phyloP scores from a whole-genome alignment of 345 rosid genomes.

The Leavenworthia alabamica region DNA sequence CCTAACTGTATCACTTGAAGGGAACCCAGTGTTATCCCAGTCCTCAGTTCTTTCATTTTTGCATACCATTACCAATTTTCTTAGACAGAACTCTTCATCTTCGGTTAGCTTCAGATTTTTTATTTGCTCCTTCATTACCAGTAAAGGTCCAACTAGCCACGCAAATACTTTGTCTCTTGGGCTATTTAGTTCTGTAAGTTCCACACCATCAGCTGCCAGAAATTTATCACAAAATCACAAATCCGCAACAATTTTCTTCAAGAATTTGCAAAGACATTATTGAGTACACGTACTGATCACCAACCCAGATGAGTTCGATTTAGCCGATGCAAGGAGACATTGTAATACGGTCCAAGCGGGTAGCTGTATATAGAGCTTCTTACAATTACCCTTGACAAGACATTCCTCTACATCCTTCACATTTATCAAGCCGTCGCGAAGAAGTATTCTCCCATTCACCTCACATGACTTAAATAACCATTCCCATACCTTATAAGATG shows the following conservation, averaged over 20 bases:
- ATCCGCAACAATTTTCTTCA: not conserved
- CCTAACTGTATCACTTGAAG: constrained; percentile 47
- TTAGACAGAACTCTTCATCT: constrained; percentile 51
- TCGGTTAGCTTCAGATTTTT: constrained; percentile 47
- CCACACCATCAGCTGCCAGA: constrained; percentile 52
- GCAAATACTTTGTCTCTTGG: constrained; percentile 64
- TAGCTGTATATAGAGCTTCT: constrained; percentile 47
- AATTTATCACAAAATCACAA: not conserved
- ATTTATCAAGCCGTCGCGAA: constrained; percentile 51
- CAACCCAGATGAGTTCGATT: constrained; percentile 56
- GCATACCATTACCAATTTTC: constrained; percentile 41
- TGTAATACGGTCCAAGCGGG: constrained; percentile 74
- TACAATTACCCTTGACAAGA: constrained; percentile 50
- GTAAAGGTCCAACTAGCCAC: constrained; percentile 65
- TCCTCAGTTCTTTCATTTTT: constrained; percentile 57
- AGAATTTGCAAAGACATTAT: not conserved
- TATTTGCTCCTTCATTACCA: constrained; percentile 76
- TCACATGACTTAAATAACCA: constrained; percentile 86
- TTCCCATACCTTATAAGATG: constrained; percentile 63
- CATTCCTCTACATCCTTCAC: constrained; percentile 64
- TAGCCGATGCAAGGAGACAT: constrained; percentile 63
- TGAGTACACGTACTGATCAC: constrained; percentile 47
- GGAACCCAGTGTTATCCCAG: constrained; percentile 54
- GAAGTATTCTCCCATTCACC: constrained; percentile 60
- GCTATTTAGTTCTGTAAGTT: constrained; percentile 49